A percentile compares a stretch with the other conserved stretches of the same genome.
These are phyloP conservation scores for Eimeria praecox DNA, from an alignment of 169 alveolate genomes.

Conservation along the genomic window DNA sequence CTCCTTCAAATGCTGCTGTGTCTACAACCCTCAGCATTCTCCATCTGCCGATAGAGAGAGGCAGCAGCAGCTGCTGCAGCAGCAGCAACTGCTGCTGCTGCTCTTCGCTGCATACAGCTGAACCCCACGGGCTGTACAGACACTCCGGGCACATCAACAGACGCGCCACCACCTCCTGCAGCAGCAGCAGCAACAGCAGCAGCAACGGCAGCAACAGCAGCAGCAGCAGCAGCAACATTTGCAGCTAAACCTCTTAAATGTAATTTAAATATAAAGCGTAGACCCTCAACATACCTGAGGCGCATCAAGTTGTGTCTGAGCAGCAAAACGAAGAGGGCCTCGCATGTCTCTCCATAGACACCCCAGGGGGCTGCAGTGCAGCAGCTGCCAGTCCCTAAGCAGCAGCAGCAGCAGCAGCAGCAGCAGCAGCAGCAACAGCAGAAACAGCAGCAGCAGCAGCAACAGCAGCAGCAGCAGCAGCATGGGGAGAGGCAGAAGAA, in stretches of 20 bases:
- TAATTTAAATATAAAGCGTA: too few species aligned
- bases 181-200: slow-evolving; percentile 49
- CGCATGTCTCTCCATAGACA: slow-evolving; percentile 18
- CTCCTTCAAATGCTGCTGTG: slow-evolving; percentile 9
- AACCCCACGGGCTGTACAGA: slow-evolving; percentile 46
- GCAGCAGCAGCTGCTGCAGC: slow-evolving; percentile 69
- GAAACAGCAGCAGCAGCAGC: not conserved
- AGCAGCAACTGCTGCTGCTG: slow-evolving; percentile 61
- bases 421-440: slow-evolving; percentile 67
- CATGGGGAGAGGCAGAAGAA: not conserved
- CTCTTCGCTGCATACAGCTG: slow-evolving; percentile 48
- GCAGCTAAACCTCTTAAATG: not conserved
- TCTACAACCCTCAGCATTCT: not conserved
- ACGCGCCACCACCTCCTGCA: slow-evolving; percentile 61
- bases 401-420: slow-evolving; percentile 63
- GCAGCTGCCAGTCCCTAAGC: slow-evolving; percentile 27
- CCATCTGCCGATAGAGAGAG: slow-evolving; percentile 10
- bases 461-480: slow-evolving; percentile 30
- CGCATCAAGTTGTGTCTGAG: slow-evolving; percentile 37
- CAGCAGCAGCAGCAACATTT: not conserved
- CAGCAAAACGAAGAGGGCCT: slow-evolving; percentile 47
- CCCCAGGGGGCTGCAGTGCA: slow-evolving; percentile 50
- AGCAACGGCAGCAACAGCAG: slow-evolving; percentile 17
- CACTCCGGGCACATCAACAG: slow-evolving; percentile 59
- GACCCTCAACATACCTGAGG: slow-evolving; percentile 6